Evolutionary conservation across 2,329 filamentous ascomycete species (phyloP).

Genomic region (Pseudopithomyces chartarum): DNA sequence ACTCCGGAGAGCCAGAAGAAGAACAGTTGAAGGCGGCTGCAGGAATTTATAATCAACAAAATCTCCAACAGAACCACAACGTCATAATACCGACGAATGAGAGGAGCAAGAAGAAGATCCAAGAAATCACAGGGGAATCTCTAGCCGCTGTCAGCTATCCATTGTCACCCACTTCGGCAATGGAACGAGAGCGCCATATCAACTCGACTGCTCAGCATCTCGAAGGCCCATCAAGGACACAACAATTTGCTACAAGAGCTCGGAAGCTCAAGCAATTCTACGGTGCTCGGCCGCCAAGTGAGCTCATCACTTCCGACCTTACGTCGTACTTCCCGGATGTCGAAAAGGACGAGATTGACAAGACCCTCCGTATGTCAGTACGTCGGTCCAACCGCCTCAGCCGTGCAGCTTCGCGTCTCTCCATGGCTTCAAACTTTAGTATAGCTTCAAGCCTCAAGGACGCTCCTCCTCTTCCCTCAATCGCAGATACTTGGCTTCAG

Average conservation of each 20-base stretch:
- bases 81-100: constrained; percentile 66
- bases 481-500: constrained; percentile 88
- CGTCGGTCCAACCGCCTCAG: constrained; percentile 88
- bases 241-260: constrained; percentile 49
- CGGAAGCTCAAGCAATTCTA: constrained; percentile 78
- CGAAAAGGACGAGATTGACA: constrained; percentile 90
- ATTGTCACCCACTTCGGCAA: constrained; percentile 75
- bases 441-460: constrained; percentile 91
- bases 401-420: constrained; percentile 89
- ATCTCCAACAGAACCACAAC: constrained; percentile 70
- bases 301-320: constrained; percentile 94
- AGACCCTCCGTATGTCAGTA: constrained; percentile 90
- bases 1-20: constrained; percentile 84
- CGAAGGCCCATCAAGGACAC: constrained; percentile 48
- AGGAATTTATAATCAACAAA: constrained; percentile 85
- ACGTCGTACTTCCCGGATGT: constrained; percentile 98
- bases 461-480: constrained; percentile 92
- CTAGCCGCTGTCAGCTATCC: constrained; percentile 87
- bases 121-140: constrained; percentile 85
- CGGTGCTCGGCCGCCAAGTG: constrained; percentile 89
- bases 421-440: constrained; percentile 91
- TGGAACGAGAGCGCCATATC: constrained; percentile 70
- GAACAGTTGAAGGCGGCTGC: constrained; percentile 87
- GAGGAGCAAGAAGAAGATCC: constrained; percentile 83
- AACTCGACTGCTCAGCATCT: constrained; percentile 56